Evolutionary conservation across 805 yeast genomes (phyloP).

Genomic region (Kluyveromyces wickerhamii): DNA sequence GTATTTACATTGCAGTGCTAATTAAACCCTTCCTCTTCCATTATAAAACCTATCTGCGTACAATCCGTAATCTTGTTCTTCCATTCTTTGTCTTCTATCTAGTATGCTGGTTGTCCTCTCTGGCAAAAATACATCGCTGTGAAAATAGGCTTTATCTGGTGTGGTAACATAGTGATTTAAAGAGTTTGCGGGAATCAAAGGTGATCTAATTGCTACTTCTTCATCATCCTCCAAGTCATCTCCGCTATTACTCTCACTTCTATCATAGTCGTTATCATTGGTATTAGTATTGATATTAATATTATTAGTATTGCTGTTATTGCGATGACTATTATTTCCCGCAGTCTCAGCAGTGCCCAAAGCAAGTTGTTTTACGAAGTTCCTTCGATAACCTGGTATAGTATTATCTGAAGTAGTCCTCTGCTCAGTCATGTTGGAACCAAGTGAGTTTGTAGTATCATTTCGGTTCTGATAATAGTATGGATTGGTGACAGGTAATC

Average conservation of each 20-base stretch:
- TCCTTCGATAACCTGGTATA: no score
- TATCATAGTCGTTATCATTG: no score
- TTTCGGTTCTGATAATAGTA: neutral
- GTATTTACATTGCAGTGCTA: neutral
- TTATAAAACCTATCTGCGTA: conserved; percentile 3
- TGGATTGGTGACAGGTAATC: neutral
- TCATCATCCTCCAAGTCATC: neutral
- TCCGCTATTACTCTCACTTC: no score
- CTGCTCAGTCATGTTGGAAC: no score
- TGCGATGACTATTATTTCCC: no score
- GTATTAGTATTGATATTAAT: no score
- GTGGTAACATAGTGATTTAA: conserved; percentile 4
- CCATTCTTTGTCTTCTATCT: conserved; percentile 14
- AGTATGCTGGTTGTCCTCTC: conserved; percentile 12
- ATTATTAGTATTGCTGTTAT: no score
- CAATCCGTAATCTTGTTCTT: conserved; percentile 14
- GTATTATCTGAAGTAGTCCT: no score
- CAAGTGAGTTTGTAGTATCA: conserved; percentile 4
- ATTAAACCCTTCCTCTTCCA: neutral
- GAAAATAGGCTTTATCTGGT: conserved; percentile 7
- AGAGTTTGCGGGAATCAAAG: conserved; percentile 2
- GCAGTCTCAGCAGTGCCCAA: neutral
- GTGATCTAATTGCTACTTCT: neutral
- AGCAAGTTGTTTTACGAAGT: conserved; percentile 2
- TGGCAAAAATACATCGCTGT: conserved; percentile 9